Evolutionary conservation across 1,284 basidiomycete genomes (phyloP).

Genomic region (Tausonia pullulans): DNA sequence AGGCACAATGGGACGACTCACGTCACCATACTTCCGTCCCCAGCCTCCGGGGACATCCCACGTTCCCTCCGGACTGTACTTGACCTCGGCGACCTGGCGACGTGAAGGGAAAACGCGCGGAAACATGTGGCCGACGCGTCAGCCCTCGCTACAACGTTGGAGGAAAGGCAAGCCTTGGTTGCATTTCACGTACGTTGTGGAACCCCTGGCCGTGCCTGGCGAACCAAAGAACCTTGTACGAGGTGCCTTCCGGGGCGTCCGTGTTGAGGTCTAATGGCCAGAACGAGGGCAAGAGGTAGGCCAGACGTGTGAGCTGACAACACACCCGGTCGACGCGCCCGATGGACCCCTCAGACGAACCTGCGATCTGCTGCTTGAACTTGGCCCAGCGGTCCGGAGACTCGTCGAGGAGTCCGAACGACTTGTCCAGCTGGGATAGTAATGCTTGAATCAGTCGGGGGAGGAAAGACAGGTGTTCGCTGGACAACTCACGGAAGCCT

Average conservation of each 20-base stretch:
- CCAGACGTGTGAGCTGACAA: no score
- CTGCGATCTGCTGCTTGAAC: constrained; percentile 6
- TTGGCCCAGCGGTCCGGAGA: constrained; percentile 10
- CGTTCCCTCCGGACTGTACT: constrained; percentile 10
- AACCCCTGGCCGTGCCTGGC: constrained; percentile 10
- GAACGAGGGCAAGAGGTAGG: no score
- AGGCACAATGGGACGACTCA: no score
- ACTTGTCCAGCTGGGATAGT: constrained; percentile 2
- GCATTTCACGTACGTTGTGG: no score
- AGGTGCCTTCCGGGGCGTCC: neutral
- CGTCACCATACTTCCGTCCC: no score
- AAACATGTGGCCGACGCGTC: no score
- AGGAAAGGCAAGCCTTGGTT: no score
- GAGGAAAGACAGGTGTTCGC: neutral
- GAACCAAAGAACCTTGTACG: constrained; percentile 15
- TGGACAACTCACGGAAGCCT: constrained; percentile 1
- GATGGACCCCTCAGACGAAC: neutral
- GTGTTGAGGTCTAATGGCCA: constrained; percentile 10
- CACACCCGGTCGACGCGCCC: neutral
- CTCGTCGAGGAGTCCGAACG: constrained; percentile 14
- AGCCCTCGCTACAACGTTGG: no score
- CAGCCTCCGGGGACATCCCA: neutral
- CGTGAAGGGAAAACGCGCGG: neutral
- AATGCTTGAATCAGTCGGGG: no score
- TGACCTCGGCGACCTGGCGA: constrained; percentile 13